Base-by-base conservation (phyloP, 768 basidiomycete species). In the Suillus cothurnatus region DNA sequence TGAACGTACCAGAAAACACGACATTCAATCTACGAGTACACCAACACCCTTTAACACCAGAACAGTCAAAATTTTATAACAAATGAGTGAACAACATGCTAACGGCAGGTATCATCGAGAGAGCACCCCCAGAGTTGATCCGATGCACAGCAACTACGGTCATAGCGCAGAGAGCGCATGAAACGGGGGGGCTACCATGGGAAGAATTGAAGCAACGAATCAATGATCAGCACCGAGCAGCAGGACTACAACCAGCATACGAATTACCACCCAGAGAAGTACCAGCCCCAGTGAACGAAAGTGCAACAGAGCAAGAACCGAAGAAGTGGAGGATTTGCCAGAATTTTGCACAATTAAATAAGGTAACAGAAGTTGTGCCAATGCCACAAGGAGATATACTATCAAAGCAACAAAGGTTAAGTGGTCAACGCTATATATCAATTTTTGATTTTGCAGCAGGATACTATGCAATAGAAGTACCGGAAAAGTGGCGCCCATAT, bases 331-430 rank as follows among this genome's bases (percentile, higher is more conserved):
- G 78, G 4, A 68, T 81, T 0, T 80, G 32, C 6, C 32, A 34
- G 6, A 34, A 34, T 34, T 34, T 34, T 34, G 32, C 6, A 8
- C 32, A 76, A 32, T 66, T 84, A 3, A 81, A 79, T 63, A 68
- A 72, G 1, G 66, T 76, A 11, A 76, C 72, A 0, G 61, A 75
- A 52, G 68, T 78, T 0, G 68, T 74, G 1, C 70, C 75, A 6
- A 66, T 80, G 64, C 72, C 71, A 1, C 77, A 79, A n/a, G 78
- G 82, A 0, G 76, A 84, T 64, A 78, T 85, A 0, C 52, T 69
- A 0, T 70, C 71, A 0, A 84, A 83, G 61, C 81, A 84, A 59
- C 72, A 76, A 47, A 6, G 68, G 0, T 66, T 83, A 0, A 71
- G 70, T 2, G 81, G 81, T 0, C 79, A 83, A 52, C 55, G 74